Conservation (phyloP, 257 asterid genomes). For the Nyctanthes arbortristis region DNA sequence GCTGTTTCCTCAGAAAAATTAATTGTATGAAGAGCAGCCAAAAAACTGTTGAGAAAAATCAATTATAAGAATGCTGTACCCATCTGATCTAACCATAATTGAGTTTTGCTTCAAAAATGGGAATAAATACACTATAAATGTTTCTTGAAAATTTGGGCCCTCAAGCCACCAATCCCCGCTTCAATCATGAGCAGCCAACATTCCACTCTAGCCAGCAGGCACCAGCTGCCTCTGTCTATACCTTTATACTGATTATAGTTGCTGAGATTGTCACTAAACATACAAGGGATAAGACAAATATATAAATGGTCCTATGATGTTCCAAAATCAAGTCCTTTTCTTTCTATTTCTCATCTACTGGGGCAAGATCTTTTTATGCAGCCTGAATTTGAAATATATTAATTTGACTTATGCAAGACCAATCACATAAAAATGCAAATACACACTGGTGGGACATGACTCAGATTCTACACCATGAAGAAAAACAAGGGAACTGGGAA, state of each 20-base stretch:
- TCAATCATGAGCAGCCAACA: not conserved
- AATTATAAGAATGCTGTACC: too few species aligned
- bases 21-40: too few species aligned
- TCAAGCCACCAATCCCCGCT: not conserved
- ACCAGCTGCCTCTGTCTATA: not conserved
- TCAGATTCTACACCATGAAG: too few species aligned
- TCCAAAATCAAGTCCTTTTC: too few species aligned
- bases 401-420: too few species aligned
- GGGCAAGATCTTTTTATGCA: too few species aligned
- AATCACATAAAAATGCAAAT: too few species aligned
- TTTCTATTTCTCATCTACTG: too few species aligned
- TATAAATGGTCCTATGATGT: not conserved
- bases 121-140: not conserved
- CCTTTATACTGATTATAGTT: not conserved
- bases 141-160: not conserved
- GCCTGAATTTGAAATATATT: too few species aligned
- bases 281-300: not conserved
- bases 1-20: too few species aligned
- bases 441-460: too few species aligned
- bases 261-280: not conserved
- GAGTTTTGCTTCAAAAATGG: not conserved
- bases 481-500: not conserved
- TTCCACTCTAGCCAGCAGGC: not conserved
- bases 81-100: not conserved
- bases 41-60: too few species aligned